Conservation (phyloP, 495 filamentous ascomycete species). For the Aspergillus biplanus region DNA sequence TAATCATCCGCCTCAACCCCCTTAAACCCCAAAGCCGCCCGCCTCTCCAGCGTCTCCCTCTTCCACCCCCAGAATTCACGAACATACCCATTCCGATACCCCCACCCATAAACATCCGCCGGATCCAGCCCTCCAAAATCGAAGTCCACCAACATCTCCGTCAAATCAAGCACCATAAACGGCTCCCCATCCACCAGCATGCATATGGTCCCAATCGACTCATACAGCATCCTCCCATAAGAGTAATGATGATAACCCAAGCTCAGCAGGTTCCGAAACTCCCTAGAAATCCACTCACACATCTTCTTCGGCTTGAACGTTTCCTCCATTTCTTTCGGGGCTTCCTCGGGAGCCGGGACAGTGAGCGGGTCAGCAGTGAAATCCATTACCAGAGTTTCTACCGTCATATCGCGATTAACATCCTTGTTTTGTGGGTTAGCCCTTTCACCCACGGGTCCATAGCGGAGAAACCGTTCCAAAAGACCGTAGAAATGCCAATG, state of each 20-base stretch:
- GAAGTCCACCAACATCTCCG: not conserved
- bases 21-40: slow-evolving; percentile 5
- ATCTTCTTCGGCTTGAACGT: not conserved
- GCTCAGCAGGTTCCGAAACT: not conserved
- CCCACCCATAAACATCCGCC: not conserved
- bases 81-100: not conserved
- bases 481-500: slow-evolving; percentile 29
- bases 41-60: slow-evolving; percentile 13
- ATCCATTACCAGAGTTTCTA: slow-evolving; percentile 5
- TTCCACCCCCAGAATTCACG: slow-evolving; percentile 18
- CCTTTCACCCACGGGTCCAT: slow-evolving; percentile 24
- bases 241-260: slow-evolving; percentile 3
- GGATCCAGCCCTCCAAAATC: not conserved
- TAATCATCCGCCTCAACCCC: not conserved
- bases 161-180: not conserved
- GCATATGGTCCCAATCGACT: slow-evolving; percentile 19
- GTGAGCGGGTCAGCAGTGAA: not conserved
- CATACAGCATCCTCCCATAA: slow-evolving; percentile 22
- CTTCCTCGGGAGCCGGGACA: not conserved
- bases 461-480: slow-evolving; percentile 23
- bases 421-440: slow-evolving; percentile 13
- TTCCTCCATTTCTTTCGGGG: not conserved
- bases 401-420: not conserved
- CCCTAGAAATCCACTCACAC: not conserved
- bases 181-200: slow-evolving; percentile 10